Conservation (phyloP, 2,329 filamentous ascomycete species). For the Dactylellina drechsleri region DNA sequence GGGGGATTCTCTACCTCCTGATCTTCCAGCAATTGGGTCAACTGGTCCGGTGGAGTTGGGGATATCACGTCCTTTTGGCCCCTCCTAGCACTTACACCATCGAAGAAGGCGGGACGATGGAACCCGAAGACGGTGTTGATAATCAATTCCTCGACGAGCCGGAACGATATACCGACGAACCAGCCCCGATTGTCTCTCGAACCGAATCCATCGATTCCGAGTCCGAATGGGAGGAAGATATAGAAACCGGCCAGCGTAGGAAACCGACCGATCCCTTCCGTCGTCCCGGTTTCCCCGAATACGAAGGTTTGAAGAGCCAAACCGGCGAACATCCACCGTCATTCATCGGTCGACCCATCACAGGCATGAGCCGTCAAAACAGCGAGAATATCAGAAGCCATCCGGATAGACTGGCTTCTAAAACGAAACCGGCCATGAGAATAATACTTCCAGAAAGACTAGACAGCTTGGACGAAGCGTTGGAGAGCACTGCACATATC, state of each 20-base stretch:
- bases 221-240: slow-evolving; percentile 62
- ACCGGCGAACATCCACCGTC: slow-evolving; percentile 7
- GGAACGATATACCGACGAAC: slow-evolving; percentile 61
- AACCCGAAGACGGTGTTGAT: slow-evolving; percentile 64
- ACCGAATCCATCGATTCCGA: slow-evolving; percentile 65
- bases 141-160: slow-evolving; percentile 61
- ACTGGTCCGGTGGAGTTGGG: slow-evolving; percentile 96
- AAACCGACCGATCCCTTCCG: slow-evolving; percentile 47
- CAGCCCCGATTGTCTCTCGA: slow-evolving; percentile 64
- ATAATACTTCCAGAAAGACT: slow-evolving; percentile 28
- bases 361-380: slow-evolving; percentile 37
- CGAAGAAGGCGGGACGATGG: slow-evolving; percentile 63
- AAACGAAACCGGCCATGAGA: slow-evolving; percentile 22
- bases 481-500: slow-evolving; percentile 14
- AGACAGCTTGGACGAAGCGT: slow-evolving; percentile 30
- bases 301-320: slow-evolving; percentile 40
- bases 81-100: slow-evolving; percentile 78
- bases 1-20: slow-evolving; percentile 92
- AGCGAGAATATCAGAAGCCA: slow-evolving; percentile 44
- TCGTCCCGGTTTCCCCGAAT: slow-evolving; percentile 36
- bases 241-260: slow-evolving; percentile 57
- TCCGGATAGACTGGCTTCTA: slow-evolving; percentile 34
- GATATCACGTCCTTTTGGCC: slow-evolving; percentile 92
- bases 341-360: slow-evolving; percentile 48
- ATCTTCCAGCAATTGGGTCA: slow-evolving; percentile 99